Percentiles rank a stretch among this genome's conserved stretches.
These are phyloP conservation scores for Pseudogymnoascus sp. DNA, from an alignment of 2,329 filamentous ascomycete genomes.

Conservation along the genomic window DNA sequence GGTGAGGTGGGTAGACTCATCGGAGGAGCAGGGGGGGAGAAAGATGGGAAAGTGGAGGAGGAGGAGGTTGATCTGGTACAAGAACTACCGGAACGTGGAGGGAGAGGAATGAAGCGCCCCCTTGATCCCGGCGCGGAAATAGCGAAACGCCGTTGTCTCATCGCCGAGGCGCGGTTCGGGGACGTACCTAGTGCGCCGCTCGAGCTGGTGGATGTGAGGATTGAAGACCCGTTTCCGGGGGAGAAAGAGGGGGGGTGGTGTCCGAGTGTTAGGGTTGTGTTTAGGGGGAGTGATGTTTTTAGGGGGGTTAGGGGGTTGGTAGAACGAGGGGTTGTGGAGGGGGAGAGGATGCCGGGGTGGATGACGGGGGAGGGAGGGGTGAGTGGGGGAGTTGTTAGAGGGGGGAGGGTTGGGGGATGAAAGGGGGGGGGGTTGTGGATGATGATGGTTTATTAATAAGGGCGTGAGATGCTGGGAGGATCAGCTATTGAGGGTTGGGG, in stretches of 20 bases:
- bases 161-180: constrained; percentile 65
- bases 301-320: constrained; percentile 70
- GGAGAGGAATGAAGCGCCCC: constrained; percentile 13
- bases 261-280: constrained; percentile 56
- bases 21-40: not conserved
- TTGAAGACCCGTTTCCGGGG: constrained; percentile 49
- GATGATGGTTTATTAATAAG: not conserved
- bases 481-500: not conserved
- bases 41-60: constrained; percentile 13
- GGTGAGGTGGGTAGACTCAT: constrained; percentile 27
- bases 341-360: constrained; percentile 76
- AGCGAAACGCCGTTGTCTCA: constrained; percentile 49
- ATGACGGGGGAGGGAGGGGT: constrained; percentile 82
- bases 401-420: not conserved
- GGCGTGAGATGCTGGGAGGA: not conserved
- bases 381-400: constrained; percentile 49
- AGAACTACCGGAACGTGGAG: not conserved
- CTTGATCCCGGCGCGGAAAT: constrained; percentile 26
- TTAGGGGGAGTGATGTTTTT: constrained; percentile 72
- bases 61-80: constrained; percentile 13
- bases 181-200: constrained; percentile 38
- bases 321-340: constrained; percentile 66
- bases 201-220: constrained; percentile 46
- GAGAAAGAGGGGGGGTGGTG: constrained; percentile 36
- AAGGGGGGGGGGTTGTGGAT: not conserved